These are phyloP conservation scores for Rubus parviflorus DNA, from an alignment of 306 rosid species.

Conservation along the genomic window DNA sequence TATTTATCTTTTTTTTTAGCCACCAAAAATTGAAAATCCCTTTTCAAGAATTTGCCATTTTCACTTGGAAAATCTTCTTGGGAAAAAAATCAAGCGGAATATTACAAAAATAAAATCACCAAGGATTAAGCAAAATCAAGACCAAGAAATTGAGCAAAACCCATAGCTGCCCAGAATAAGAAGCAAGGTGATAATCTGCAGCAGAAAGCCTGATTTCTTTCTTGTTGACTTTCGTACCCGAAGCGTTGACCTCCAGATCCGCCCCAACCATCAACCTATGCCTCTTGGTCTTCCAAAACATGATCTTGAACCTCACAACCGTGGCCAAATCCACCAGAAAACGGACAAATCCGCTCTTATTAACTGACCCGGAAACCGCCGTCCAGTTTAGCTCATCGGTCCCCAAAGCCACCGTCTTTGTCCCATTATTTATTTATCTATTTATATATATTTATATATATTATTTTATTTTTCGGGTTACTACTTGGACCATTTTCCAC, in stretches of 20 bases:
- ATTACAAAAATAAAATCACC: not conserved
- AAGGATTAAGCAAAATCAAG: slow-evolving; percentile 25
- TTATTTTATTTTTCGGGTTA: too few species aligned
- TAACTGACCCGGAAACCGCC: not conserved
- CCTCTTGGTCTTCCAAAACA: slow-evolving; percentile 63
- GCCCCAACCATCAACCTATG: slow-evolving; percentile 47
- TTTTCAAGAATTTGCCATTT: not conserved
- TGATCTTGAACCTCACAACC: slow-evolving; percentile 65
- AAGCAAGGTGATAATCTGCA: slow-evolving; percentile 12
- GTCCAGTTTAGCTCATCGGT: slow-evolving; percentile 33
- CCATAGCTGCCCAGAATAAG: slow-evolving; percentile 31
- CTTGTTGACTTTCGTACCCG: slow-evolving; percentile 30
- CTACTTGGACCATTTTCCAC: too few species aligned
- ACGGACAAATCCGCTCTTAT: not conserved
- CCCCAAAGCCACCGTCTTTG: not conserved
- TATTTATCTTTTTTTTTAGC: too few species aligned
- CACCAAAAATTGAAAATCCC: not conserved
- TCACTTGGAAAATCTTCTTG: too few species aligned
- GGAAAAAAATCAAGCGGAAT: not conserved
- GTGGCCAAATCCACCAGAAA: slow-evolving; percentile 62
- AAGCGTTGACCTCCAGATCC: slow-evolving; percentile 40
- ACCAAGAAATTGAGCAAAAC: slow-evolving; percentile 29
- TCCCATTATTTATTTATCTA: too few species aligned
- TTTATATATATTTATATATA: too few species aligned
- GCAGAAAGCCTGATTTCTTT: slow-evolving; percentile 62